phyloP scores from a whole-genome alignment of 75 land plant genomes.

The Sequoiadendron giganteum region DNA sequence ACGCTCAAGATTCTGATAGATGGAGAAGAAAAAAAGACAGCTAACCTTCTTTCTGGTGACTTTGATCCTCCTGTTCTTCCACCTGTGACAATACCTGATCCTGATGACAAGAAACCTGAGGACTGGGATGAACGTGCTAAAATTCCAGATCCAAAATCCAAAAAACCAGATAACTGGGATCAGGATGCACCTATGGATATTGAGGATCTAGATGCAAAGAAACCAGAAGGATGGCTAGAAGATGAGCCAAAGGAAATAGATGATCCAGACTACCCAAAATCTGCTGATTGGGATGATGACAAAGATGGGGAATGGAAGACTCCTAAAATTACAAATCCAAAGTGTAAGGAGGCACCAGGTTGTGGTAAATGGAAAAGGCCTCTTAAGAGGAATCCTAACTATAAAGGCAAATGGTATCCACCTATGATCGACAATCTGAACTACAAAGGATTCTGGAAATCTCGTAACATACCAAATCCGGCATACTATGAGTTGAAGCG shows the following conservation, averaged over 20 bases:
- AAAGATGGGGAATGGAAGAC: slow-evolving; percentile 97
- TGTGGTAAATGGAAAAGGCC: slow-evolving; percentile 96
- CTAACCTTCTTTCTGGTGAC: slow-evolving; percentile 42
- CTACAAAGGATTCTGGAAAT: slow-evolving; percentile 93
- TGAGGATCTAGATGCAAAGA: slow-evolving; percentile 38
- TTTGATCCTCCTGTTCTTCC: slow-evolving; percentile 43
- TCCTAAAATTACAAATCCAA: slow-evolving; percentile 82
- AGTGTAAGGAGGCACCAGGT: slow-evolving; percentile 78
- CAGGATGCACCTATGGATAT: slow-evolving; percentile 40
- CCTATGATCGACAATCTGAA: slow-evolving; percentile 88
- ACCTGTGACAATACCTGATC: slow-evolving; percentile 40
- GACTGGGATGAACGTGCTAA: slow-evolving; percentile 43
- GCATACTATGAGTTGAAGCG: slow-evolving; percentile 66
- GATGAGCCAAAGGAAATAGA: slow-evolving; percentile 45
- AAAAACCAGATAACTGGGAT: slow-evolving; percentile 48
- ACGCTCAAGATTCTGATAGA: slow-evolving; percentile 68
- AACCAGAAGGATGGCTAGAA: slow-evolving; percentile 48
- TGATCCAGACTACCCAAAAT: slow-evolving; percentile 72
- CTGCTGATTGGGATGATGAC: slow-evolving; percentile 96
- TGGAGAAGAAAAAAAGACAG: slow-evolving; percentile 83
- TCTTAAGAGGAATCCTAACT: slow-evolving; percentile 84
- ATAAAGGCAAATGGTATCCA: slow-evolving; percentile 95
- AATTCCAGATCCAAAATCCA: slow-evolving; percentile 37
- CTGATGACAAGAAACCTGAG: slow-evolving; percentile 42
- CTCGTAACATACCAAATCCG: slow-evolving; percentile 81